Evolutionary conservation across 371 early-diverging fungal genomes (phyloP).

Genomic region (Lichtheimia hyalospora): DNA sequence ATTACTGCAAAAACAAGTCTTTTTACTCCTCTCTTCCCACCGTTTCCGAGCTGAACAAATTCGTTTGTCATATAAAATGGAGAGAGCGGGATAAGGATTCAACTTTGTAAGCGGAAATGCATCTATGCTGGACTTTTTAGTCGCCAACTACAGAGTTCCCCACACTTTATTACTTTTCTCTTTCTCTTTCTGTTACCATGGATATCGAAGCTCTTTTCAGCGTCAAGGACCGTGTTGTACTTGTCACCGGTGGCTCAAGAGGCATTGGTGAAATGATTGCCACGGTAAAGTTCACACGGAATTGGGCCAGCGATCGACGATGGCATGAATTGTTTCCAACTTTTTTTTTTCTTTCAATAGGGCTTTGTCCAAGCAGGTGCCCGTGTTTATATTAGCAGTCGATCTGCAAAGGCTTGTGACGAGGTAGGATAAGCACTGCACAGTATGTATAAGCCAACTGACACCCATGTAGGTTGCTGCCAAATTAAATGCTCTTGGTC

Average conservation of each 20-base stretch:
- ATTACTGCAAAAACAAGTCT: too few relatives aligned
- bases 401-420: constrained; percentile 63
- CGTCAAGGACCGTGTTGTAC: constrained; percentile 85
- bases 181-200: constrained; percentile 27
- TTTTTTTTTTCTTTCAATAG: constrained; percentile 9
- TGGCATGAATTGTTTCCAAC: too few relatives aligned
- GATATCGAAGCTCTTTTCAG: constrained; percentile 67
- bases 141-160: background rate
- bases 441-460: background rate
- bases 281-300: constrained; percentile 24
- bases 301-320: too few relatives aligned
- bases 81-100: background rate
- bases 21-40: too few relatives aligned
- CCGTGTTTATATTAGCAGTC: constrained; percentile 74
- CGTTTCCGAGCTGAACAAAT: background rate
- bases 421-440: constrained; percentile 30
- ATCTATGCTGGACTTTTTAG: background rate
- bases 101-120: constrained; percentile 1
- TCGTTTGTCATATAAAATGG: background rate
- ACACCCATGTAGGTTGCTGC: constrained; percentile 35
- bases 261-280: constrained; percentile 80
- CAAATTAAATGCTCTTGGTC: constrained; percentile 62
- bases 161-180: background rate
- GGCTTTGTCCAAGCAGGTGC: constrained; percentile 78
- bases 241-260: constrained; percentile 91